These are phyloP conservation scores for Trifolium pratense DNA, from an alignment of 306 rosid genomes.

Conservation along the genomic window DNA sequence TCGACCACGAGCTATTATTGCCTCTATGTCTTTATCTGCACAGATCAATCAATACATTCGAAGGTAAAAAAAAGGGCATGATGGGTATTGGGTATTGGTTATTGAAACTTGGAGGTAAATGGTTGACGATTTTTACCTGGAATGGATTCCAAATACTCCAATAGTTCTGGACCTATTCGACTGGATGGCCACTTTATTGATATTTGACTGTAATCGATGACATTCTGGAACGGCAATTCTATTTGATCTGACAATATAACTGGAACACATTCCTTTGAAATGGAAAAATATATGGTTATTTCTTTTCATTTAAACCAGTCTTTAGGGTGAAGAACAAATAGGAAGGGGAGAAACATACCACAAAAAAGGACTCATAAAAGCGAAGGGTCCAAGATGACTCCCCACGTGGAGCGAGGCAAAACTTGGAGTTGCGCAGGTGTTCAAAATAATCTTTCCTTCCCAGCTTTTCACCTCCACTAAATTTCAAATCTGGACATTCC, in stretches of 20 bases:
- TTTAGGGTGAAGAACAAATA: neutral
- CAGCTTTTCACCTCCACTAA: conserved; percentile 79
- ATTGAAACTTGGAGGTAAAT: conserved; percentile 29
- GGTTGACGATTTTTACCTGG: conserved; percentile 62
- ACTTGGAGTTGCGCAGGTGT: conserved; percentile 83
- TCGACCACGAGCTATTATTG: conserved; percentile 73
- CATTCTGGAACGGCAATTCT: conserved; percentile 94
- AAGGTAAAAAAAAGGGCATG: conserved; percentile 4
- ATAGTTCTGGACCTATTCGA: conserved; percentile 73
- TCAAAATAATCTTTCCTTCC: conserved; percentile 84
- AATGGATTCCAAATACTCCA: conserved; percentile 89
- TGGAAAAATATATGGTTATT: conserved; percentile 36
- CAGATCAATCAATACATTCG: neutral
- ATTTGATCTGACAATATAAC: conserved; percentile 84
- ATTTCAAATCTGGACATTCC: conserved; percentile 95
- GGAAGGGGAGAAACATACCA: conserved; percentile 61
- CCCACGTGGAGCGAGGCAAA: conserved; percentile 97
- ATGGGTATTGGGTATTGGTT: neutral
- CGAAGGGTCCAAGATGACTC: conserved; percentile 99
- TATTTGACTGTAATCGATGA: conserved; percentile 79
- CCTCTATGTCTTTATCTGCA: conserved; percentile 73
- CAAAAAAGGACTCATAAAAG: conserved; percentile 88
- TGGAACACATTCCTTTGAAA: conserved; percentile 87
- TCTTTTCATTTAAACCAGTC: conserved; percentile 7
- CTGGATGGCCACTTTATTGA: conserved; percentile 97